Percentiles rank a stretch among this genome's conserved stretches.
Evolutionary conservation across 805 yeast genomes (phyloP).

Genomic region (Cyberlindnera mrakii): DNA sequence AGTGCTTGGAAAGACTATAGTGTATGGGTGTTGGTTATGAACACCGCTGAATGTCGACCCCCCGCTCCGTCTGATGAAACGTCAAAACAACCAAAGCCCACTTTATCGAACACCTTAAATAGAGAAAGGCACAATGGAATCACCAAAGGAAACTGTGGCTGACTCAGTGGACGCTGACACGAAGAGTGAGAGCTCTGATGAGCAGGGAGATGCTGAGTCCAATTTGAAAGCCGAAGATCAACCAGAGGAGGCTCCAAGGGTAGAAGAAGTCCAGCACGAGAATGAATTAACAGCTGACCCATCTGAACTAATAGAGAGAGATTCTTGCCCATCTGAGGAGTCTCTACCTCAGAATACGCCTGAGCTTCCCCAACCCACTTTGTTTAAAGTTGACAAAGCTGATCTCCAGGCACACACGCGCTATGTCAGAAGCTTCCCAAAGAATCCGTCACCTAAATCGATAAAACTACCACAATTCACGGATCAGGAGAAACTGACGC

Average conservation of each 20-base stretch:
- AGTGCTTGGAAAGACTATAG: too few relatives aligned
- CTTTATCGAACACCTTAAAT: too few relatives aligned
- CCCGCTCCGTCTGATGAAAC: too few relatives aligned
- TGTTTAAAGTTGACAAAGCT: slow-evolving; percentile 9
- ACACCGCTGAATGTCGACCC: too few relatives aligned
- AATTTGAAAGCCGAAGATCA: background rate
- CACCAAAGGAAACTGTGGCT: background rate
- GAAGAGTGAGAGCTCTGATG: background rate
- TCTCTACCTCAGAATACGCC: slow-evolving; percentile 18
- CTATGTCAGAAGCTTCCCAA: slow-evolving; percentile 9
- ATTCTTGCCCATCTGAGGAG: slow-evolving; percentile 10
- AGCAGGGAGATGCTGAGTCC: background rate
- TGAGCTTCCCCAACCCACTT: slow-evolving; percentile 21
- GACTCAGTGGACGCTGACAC: background rate
- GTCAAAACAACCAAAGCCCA: too few relatives aligned
- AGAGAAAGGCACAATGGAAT: background rate
- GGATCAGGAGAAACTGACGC: slow-evolving; percentile 9
- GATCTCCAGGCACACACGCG: slow-evolving; percentile 10
- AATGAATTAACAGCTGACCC: background rate
- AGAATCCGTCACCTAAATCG: slow-evolving; percentile 7
- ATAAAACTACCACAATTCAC: slow-evolving; percentile 12
- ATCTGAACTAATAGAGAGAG: too few relatives aligned
- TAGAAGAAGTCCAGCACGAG: background rate
- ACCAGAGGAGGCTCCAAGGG: background rate
- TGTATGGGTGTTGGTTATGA: too few relatives aligned